Evolutionary conservation across 306 rosid genomes (phyloP).

Genomic region (Dalbergia cultrata): DNA sequence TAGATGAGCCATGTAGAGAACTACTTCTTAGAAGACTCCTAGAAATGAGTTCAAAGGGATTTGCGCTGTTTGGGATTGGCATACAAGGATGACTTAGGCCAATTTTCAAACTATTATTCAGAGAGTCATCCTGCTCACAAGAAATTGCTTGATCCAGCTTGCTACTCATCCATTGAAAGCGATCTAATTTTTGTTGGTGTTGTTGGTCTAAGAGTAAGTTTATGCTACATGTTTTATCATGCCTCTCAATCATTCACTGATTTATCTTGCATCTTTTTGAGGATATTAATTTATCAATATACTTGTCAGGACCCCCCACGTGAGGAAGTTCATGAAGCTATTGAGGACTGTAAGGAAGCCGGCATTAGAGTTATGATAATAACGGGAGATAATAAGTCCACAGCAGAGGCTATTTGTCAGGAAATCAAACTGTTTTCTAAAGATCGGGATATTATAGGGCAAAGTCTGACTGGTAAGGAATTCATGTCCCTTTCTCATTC

Average conservation of each 20-base stretch:
- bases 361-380: slow-evolving; percentile 87
- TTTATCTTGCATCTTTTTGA: slow-evolving; percentile 15
- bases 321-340: slow-evolving; percentile 79
- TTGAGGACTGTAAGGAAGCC: slow-evolving; percentile 77
- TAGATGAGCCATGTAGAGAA: slow-evolving; percentile 75
- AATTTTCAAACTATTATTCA: slow-evolving; percentile 71
- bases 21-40: slow-evolving; percentile 67
- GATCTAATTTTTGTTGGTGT: slow-evolving; percentile 80
- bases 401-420: slow-evolving; percentile 87
- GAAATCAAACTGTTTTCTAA: slow-evolving; percentile 70
- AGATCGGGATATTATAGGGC: slow-evolving; percentile 63
- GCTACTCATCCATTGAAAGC: slow-evolving; percentile 79
- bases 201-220: slow-evolving; percentile 86
- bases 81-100: slow-evolving; percentile 75
- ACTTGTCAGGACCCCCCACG: slow-evolving; percentile 83
- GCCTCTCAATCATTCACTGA: slow-evolving; percentile 3
- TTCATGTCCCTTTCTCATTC: slow-evolving; percentile 66
- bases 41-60: slow-evolving; percentile 91
- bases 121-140: slow-evolving; percentile 84
- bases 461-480: slow-evolving; percentile 76
- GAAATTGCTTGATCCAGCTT: slow-evolving; percentile 79
- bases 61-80: slow-evolving; percentile 89
- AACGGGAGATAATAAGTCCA: slow-evolving; percentile 87
- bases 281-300: slow-evolving; percentile 33
- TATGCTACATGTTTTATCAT: slow-evolving; percentile 1